Evolutionary conservation across 179 eudicot species (phyloP).

Genomic region (Sideroxylon spinosum): DNA sequence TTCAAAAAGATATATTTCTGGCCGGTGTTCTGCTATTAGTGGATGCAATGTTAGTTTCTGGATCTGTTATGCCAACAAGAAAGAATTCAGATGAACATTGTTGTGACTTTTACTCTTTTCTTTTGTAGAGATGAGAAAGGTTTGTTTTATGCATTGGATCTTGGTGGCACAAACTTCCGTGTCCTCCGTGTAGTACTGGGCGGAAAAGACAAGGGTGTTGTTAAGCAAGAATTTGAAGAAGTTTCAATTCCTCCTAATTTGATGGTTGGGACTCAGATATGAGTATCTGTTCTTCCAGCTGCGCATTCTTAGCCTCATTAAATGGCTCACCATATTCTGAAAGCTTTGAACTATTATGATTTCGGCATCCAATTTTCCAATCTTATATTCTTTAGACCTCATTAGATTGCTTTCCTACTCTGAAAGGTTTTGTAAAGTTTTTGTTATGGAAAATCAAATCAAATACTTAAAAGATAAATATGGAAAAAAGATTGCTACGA

Average conservation of each 20-base stretch:
- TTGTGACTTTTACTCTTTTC: constrained; percentile 15
- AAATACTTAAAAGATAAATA: too few species aligned
- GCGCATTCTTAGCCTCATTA: background rate
- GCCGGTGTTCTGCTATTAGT: background rate
- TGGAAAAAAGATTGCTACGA: too few species aligned
- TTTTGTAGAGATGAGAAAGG: constrained; percentile 72
- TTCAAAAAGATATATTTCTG: background rate
- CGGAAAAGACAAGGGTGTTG: constrained; percentile 57
- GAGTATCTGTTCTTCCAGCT: constrained; percentile 22
- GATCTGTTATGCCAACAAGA: background rate
- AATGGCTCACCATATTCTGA: constrained; percentile 14
- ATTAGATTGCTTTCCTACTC: too few species aligned
- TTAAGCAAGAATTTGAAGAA: constrained; percentile 71
- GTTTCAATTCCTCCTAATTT: constrained; percentile 79
- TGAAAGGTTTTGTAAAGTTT: too few species aligned
- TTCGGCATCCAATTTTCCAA: constrained; percentile 31
- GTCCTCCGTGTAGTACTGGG: constrained; percentile 81
- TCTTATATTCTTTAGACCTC: too few species aligned
- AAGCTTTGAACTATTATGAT: constrained; percentile 16
- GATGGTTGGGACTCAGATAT: constrained; percentile 84
- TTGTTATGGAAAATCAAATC: too few species aligned
- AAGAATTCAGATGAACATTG: background rate
- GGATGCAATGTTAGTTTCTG: background rate
- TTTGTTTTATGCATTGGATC: constrained; percentile 88
- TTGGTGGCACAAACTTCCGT: constrained; percentile 96